A percentile compares a stretch with the other conserved stretches of the same genome.
These are phyloP conservation scores for Prinsepia uniflora DNA, from an alignment of 306 rosid genomes.

Conservation along the genomic window DNA sequence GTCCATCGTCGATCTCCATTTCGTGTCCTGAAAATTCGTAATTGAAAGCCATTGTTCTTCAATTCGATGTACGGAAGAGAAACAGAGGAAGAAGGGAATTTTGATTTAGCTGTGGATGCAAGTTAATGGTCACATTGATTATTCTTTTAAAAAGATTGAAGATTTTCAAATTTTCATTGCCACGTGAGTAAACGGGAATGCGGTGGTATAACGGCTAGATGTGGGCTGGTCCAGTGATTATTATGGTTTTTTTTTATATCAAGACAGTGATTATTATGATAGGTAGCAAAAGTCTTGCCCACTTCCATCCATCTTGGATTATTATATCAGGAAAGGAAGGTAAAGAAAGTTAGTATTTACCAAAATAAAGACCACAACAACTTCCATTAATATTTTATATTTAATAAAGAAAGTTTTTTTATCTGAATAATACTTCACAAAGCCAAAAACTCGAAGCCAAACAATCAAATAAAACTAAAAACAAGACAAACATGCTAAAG, in stretches of 20 bases:
- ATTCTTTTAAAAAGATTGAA: not conserved
- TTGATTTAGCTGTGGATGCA: conserved; percentile 22
- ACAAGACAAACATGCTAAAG: too few species aligned
- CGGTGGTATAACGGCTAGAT: conserved; percentile 52
- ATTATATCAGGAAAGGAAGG: not conserved
- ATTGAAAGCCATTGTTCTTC: conserved; percentile 54
- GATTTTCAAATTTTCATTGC: conserved; percentile 20
- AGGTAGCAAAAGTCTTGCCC: not conserved
- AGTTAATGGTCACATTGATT: conserved; percentile 54
- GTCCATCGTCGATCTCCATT: conserved; percentile 51
- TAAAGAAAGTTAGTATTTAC: too few species aligned
- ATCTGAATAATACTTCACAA: too few species aligned
- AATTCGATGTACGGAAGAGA: not conserved
- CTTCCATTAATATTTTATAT: too few species aligned
- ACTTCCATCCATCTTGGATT: not conserved
- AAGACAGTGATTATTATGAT: conserved; percentile 22
- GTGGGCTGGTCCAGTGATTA: conserved; percentile 23
- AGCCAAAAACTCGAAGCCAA: too few species aligned
- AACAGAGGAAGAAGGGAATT: conserved; percentile 16
- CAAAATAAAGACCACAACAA: too few species aligned
- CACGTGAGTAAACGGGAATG: conserved; percentile 21
- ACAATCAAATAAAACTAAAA: too few species aligned
- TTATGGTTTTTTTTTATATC: too few species aligned
- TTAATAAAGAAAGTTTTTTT: too few species aligned
- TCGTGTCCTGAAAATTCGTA: conserved; percentile 56